Percentiles rank a stretch among this genome's conserved stretches.
Evolutionary conservation across 495 filamentous ascomycete species (phyloP).

Genomic region (Xylaria cubensis): DNA sequence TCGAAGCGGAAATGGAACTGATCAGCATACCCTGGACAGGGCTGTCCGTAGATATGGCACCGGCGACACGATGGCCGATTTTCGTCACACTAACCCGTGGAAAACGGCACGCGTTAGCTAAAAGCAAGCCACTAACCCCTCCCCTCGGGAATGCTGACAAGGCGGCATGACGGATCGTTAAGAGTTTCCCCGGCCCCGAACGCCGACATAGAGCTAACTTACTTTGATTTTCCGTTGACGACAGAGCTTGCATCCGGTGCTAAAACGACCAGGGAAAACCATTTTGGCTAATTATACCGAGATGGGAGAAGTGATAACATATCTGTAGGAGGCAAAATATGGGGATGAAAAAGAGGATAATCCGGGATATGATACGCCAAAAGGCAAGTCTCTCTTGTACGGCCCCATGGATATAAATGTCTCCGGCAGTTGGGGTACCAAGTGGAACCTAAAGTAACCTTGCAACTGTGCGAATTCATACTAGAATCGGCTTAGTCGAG

Average conservation of each 20-base stretch:
- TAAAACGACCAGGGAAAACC: slow-evolving; percentile 37
- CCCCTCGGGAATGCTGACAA: not conserved
- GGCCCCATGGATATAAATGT: not conserved
- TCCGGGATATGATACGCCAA: slow-evolving; percentile 1
- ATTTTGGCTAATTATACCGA: slow-evolving; percentile 20
- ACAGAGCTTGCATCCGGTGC: slow-evolving; percentile 33
- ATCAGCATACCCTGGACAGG: slow-evolving; percentile 37
- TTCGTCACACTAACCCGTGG: slow-evolving; percentile 33
- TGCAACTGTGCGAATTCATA: not conserved
- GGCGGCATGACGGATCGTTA: not conserved
- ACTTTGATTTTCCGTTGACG: slow-evolving; percentile 37
- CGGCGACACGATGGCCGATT: slow-evolving; percentile 34
- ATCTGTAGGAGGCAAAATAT: slow-evolving; percentile 16
- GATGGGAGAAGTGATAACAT: not conserved
- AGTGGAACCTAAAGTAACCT: slow-evolving; percentile 11
- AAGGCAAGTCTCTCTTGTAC: not conserved
- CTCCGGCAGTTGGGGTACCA: slow-evolving; percentile 4
- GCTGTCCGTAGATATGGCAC: slow-evolving; percentile 35
- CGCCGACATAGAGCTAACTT: not conserved
- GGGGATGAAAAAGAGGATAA: slow-evolving; percentile 7
- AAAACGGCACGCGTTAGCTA: slow-evolving; percentile 12
- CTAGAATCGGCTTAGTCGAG: not conserved
- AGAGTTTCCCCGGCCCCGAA: not conserved
- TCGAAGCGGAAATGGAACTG: slow-evolving; percentile 38
- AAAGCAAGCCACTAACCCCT: not conserved